These are phyloP conservation scores for Hypericum perforatum DNA, from an alignment of 345 rosid genomes.

Conservation along the genomic window DNA sequence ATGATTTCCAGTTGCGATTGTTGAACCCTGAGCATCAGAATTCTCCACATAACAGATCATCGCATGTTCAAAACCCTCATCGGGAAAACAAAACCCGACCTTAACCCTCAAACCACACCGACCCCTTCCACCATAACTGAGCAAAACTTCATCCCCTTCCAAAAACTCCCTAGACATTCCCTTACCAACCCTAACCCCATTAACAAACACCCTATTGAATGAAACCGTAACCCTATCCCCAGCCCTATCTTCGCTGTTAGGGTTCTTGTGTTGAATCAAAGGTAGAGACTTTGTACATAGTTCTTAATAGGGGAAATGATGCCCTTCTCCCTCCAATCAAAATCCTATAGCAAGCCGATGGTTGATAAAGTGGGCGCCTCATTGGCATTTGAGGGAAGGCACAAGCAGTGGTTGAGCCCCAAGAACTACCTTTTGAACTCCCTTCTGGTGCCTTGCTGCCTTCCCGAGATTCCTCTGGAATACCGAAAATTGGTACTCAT, in stretches of 20 bases:
- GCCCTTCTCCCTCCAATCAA: conserved; percentile 97
- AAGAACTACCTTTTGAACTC: conserved; percentile 51
- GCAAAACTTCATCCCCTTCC: conserved; percentile 63
- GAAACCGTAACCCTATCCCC: too few species aligned
- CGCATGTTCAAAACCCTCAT: conserved; percentile 31
- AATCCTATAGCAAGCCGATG: conserved; percentile 55
- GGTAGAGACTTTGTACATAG: conserved; percentile 36
- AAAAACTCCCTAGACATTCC: conserved; percentile 35
- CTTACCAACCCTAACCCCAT: conserved; percentile 29
- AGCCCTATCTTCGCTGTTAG: too few species aligned
- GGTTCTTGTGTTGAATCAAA: too few species aligned
- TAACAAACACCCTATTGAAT: too few species aligned
- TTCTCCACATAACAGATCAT: conserved; percentile 15
- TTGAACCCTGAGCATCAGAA: conserved; percentile 53
- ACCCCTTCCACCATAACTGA: conserved; percentile 45
- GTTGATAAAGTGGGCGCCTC: conserved; percentile 83
- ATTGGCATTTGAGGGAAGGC: conserved; percentile 64
- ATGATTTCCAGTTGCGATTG: too few species aligned
- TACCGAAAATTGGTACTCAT: conserved; percentile 48
- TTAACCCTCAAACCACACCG: conserved; percentile 26
- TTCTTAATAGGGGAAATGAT: conserved; percentile 71
- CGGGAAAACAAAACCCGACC: conserved; percentile 59
- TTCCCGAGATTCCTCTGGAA: conserved; percentile 53
- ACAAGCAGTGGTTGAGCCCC: conserved; percentile 38
- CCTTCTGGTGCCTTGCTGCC: conserved; percentile 63